Evolutionary conservation across 345 rosid species (phyloP), one percentile per base, ranked within the genome.

Genomic region (Triadica sebifera): DNA sequence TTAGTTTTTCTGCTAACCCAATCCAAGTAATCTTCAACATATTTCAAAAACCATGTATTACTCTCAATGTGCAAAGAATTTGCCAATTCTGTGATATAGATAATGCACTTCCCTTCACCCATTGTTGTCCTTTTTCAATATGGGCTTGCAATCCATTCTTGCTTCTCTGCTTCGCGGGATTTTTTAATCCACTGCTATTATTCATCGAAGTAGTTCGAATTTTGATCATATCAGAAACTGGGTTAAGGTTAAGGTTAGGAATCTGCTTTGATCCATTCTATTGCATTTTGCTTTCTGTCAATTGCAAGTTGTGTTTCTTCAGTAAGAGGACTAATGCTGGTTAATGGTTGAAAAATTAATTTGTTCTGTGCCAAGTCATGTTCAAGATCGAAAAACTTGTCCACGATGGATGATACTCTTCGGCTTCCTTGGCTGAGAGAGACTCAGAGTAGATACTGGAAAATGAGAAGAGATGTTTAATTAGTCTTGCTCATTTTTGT

Each of bases 401-500:
- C 84, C 0, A 93, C 80, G 83, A 80, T 71, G 63, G 79, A 50
- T 86, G 78, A 51, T 81, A 85, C 55, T 58, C 15, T 22, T 84
- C 86, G 24, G 70, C 79, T 39, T 62, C 72, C 59, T 85, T 80
- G 22, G 70, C 72, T 25, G 75, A 80, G 47, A 43, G 88, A 64
- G 89, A 86, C 81, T 92, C 89, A 15, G 97, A 86, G 80, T 85
- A 90, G 34, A 80, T 65, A 64, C 93, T 92, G 84, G 34, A 60
- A 67, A 57, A 24, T 41, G 53, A 43, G 45, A 53, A 39, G n/a
- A 55, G 38, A 53, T 38, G 6, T 12, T 1, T 29, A 29, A 29
- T 29, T 29, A 29, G 34, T 29, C 34, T 29, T 29, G 34, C 34
- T 29, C 34, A 29, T 29, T 29, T 29, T 29, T 2, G 34, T 29